Evolutionary conservation across 2,329 filamentous ascomycete genomes (phyloP), one percentile per base, ranked within the genome.

Genomic region (Colletotrichum cordylinicola): DNA sequence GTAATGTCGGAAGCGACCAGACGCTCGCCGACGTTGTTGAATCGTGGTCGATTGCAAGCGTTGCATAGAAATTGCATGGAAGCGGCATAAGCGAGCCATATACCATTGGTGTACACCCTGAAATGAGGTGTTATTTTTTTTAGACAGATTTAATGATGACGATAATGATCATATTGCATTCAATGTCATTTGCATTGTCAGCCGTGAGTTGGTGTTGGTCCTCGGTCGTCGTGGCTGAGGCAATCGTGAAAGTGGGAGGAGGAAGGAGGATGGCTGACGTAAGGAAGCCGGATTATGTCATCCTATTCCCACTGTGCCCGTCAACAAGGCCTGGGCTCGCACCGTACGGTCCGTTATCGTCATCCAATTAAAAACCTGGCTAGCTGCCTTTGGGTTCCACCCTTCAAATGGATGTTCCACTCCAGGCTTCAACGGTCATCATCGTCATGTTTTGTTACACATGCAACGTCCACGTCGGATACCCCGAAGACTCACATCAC

Each of bases 1-100:
- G 90, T 0, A 91, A 91, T 80, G 90, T 92, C 4, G 90, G 90
- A 2, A 84, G 82, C n/a, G 85, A 87, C 24, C 81, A 85, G 48
- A 88, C 88, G 2, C 79, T 90, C 43, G 85, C 82, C 64, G 85
- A 89, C 7, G 77, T 90, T 21, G 88, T 90, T 13, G 77, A 77
- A 37, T 75, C 71, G 24, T 78, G 77, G 77, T 69, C 74, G 56
- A 68, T 74, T 43, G 62, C 33, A 21, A 72, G 60, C 39, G 55
- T 67, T 73, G 74, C 65, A 33, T 74, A 37, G 13, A 27, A 15
- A 39, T 48, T 73, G 43, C 68, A 61, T 65, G 21, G 29, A 48
- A 73, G 55, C 70, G 33, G 29, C 43, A 48, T 33, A 66, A 66
- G 64, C 64, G 70, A 68, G 66, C 55, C 43, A 64, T 73, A 24